Conservation (phyloP, 768 basidiomycete genomes). For the Termitomyces bulborhizus region DNA sequence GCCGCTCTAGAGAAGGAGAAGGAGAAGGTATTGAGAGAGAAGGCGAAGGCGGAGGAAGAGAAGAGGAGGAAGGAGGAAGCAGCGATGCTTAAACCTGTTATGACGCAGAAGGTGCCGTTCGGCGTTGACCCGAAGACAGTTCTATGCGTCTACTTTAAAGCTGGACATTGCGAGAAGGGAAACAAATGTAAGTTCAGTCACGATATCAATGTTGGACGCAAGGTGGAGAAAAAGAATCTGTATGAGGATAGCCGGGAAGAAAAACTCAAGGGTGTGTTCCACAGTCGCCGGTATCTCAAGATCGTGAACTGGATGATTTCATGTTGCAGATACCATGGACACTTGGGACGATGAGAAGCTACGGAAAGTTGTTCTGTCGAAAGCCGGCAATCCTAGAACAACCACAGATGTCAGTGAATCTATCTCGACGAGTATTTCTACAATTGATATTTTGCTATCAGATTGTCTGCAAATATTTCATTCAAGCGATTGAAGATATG, state of each 20-base stretch:
- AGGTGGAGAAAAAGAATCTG: slow-evolving; percentile 92
- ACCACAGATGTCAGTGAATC: slow-evolving; percentile 73
- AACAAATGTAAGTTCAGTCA: slow-evolving; percentile 97
- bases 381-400: slow-evolving; percentile 86
- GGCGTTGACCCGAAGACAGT: slow-evolving; percentile 96
- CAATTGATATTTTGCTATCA: slow-evolving; percentile 21
- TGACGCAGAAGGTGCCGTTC: slow-evolving; percentile 83
- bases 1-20: slow-evolving; percentile 79
- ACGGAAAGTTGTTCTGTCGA: slow-evolving; percentile 77
- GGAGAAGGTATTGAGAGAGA: slow-evolving; percentile 71
- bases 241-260: slow-evolving; percentile 87
- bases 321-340: slow-evolving; percentile 84
- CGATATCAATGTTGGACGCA: slow-evolving; percentile 81
- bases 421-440: background rate
- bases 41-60: slow-evolving; percentile 74
- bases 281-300: background rate
- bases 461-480: slow-evolving; percentile 98
- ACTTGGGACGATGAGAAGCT: slow-evolving; percentile 96
- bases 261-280: slow-evolving; percentile 56
- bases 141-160: slow-evolving; percentile 89
- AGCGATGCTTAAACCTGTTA: slow-evolving; percentile 73
- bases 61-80: slow-evolving; percentile 83
- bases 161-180: slow-evolving; percentile 91
- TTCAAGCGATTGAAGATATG: slow-evolving; percentile 90
- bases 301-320: background rate